Evolutionary conservation across 176 grass and related monocot genomes (phyloP).

Genomic region (Phoenix dactylifera): DNA sequence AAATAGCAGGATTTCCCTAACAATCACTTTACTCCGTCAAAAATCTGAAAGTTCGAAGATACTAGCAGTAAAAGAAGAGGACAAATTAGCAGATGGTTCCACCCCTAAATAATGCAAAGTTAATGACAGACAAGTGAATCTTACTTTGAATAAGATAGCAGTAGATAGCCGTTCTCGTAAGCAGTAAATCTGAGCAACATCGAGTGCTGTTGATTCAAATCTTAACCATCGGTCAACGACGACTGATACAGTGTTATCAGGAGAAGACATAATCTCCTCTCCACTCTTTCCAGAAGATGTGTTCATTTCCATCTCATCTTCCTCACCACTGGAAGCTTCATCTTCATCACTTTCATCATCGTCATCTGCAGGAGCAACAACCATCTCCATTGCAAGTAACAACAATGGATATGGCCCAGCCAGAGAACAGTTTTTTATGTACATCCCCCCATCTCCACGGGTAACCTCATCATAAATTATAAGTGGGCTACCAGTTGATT

Average conservation of each 20-base stretch:
- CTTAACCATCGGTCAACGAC: conserved; percentile 78
- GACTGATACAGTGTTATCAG: conserved; percentile 67
- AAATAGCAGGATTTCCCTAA: too few species aligned
- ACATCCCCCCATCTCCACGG: conserved; percentile 70
- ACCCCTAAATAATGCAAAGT: too few species aligned
- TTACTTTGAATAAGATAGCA: conserved; percentile 89
- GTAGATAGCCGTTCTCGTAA: conserved; percentile 68
- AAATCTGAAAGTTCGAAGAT: too few species aligned
- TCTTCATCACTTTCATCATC: conserved; percentile 40
- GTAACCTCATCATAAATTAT: conserved; percentile 89
- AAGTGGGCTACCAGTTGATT: conserved; percentile 36
- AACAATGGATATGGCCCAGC: conserved; percentile 64
- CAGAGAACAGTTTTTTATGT: conserved; percentile 72
- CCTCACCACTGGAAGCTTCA: conserved; percentile 37
- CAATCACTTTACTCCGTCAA: too few species aligned
- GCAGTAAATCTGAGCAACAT: conserved; percentile 96
- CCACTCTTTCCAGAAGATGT: conserved; percentile 19
- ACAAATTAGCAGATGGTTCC: too few species aligned
- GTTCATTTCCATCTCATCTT: conserved; percentile 43
- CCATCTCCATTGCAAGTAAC: conserved; percentile 66
- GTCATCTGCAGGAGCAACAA: conserved; percentile 56
- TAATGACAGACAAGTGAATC: not conserved
- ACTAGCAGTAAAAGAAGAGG: too few species aligned
- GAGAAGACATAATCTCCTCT: conserved; percentile 80
- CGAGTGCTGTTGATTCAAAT: conserved; percentile 74